Evolutionary conservation across 2,329 filamentous ascomycete species (phyloP).

Genomic region (Didymella exigua): DNA sequence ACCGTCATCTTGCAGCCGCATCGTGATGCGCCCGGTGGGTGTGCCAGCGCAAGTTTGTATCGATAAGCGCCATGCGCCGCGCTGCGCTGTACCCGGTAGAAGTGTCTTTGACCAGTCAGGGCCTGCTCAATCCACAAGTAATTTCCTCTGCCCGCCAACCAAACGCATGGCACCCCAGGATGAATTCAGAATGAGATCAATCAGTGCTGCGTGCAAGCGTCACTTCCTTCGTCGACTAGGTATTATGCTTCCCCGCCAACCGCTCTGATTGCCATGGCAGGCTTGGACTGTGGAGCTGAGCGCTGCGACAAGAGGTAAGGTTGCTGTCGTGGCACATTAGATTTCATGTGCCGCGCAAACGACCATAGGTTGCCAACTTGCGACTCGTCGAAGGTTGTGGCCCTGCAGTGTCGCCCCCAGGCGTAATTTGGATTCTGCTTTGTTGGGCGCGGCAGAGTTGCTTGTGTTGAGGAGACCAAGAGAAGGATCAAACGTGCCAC

Average conservation of each 20-base stretch:
- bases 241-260: slow-evolving; percentile 21
- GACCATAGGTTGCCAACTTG: background rate
- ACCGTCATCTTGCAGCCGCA: slow-evolving; percentile 8
- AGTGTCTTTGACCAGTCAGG: slow-evolving; percentile 27
- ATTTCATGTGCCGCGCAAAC: slow-evolving; percentile 8
- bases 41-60: slow-evolving; percentile 22
- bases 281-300: slow-evolving; percentile 19
- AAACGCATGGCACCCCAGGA: slow-evolving; percentile 19
- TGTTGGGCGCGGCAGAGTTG: slow-evolving; percentile 8
- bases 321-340: slow-evolving; percentile 19
- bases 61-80: slow-evolving; percentile 23
- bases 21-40: background rate
- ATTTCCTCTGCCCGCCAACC: slow-evolving; percentile 37
- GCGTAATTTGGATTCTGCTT: background rate
- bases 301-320: slow-evolving; percentile 10
- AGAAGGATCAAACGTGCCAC: slow-evolving; percentile 4
- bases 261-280: slow-evolving; percentile 13
- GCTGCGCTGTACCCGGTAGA: slow-evolving; percentile 26
- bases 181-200: slow-evolving; percentile 33
- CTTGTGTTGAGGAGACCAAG: slow-evolving; percentile 5
- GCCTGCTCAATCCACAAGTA: slow-evolving; percentile 31
- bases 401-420: slow-evolving; percentile 2
- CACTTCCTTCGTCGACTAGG: slow-evolving; percentile 18
- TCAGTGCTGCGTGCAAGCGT: slow-evolving; percentile 28
- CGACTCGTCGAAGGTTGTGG: slow-evolving; percentile 5